Conservation (phyloP, 2,329 filamentous ascomycete genomes). For the Calonectria leucothoes region DNA sequence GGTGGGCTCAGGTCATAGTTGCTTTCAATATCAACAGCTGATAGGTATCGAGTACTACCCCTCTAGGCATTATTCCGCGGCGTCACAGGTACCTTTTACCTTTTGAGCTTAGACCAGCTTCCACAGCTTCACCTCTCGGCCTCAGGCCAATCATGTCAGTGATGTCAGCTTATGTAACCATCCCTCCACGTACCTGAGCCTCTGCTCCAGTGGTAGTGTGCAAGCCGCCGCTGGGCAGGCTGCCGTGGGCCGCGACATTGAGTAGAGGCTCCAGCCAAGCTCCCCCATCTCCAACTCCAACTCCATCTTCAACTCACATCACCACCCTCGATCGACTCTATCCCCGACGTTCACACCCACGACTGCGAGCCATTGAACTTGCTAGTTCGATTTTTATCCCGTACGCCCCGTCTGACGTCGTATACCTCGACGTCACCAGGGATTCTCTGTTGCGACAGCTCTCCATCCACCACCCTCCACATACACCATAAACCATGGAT, state of each 20-base stretch:
- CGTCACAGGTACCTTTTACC: not conserved
- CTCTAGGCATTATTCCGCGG: fast-evolving
- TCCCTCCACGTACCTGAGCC: conserved; percentile 5
- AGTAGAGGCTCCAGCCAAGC: conserved; percentile 31
- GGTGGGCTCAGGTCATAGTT: conserved; percentile 2
- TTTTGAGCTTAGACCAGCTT: not conserved
- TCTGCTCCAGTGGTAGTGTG: conserved; percentile 10
- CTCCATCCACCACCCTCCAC: conserved; percentile 24
- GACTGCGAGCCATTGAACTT: conserved; percentile 3
- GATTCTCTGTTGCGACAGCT: not conserved
- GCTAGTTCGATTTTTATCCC: not conserved
- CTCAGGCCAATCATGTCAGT: conserved; percentile 45
- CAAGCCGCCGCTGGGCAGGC: conserved; percentile 42
- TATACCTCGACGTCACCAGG: not conserved
- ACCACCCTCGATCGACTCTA: conserved; percentile 28
- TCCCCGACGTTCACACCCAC: conserved; percentile 19
- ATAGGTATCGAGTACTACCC: conserved; percentile 19
- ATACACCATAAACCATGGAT: conserved; percentile 64
- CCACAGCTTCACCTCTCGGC: conserved; percentile 14
- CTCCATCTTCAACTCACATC: conserved; percentile 25
- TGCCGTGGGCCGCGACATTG: conserved; percentile 51
- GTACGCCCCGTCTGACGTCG: not conserved
- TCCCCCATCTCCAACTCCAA: conserved; percentile 22
- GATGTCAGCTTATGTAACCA: conserved; percentile 45
- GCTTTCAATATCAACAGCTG: conserved; percentile 2